Evolutionary conservation across 371 early-diverging fungal genomes (phyloP), one percentile per base, ranked within the genome.

Genomic region (Haplosporangium sp.): DNA sequence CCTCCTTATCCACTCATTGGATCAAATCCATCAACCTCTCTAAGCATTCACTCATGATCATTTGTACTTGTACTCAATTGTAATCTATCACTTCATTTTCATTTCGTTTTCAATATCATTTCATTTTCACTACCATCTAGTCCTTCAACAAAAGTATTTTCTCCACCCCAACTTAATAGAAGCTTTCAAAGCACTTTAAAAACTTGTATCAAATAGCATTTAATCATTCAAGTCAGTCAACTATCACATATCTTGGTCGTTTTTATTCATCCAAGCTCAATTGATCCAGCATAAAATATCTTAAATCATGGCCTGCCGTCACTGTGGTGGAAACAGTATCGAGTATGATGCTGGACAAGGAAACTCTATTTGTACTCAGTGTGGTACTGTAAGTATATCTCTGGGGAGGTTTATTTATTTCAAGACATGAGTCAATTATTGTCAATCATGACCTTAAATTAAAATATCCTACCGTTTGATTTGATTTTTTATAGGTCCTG

Each of bases 401-500:
- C 27, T 27, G 27, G 27, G 27, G 27, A 27, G 27, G 27, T 27
- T 27, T 27, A 27, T 27, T 27, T 27, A 27, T 27, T 27, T 27
- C 27, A 27, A 27, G 27, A 27, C 27, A 27, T 27, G 27, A 27
- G 27, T 27, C 27, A 27, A 1, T 27, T 27, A 27, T 27, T 27
- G 27, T 27, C 27, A 27, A 27, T 27, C 27, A 27, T 27, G 27
- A 27, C 27, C 27, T 27, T 27, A 27, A 27, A 27, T 27, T 27
- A 27, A 27, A 27, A 27, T 1, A 27, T 27, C 27, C 27, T 27
- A 27, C 27, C 27, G 27, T 27, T 27, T 27, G 27, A 27, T 27
- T 27, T 27, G 27, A 27, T 27, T 27, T 27, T 27, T 27, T n/a
- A 17, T 82, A 96, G 93, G 98, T 99, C n/a, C 76, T 96, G 59